A percentile compares a stretch with the other conserved stretches of the same genome.
Evolutionary conservation across 371 early-diverging fungal genomes (phyloP).

Genomic region (Apophysomyces sp.): DNA sequence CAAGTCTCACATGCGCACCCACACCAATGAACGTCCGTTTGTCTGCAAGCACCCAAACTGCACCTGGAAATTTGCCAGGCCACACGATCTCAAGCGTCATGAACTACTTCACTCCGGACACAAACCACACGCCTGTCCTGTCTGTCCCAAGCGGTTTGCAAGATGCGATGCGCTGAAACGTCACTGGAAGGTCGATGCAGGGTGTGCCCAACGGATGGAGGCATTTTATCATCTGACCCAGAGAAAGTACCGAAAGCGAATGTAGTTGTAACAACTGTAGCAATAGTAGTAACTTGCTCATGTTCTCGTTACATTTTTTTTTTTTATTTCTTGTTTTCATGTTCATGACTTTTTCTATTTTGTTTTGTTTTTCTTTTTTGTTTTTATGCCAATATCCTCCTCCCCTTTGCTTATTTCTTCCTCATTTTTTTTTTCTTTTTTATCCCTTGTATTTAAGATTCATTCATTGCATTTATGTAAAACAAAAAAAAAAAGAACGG

Average conservation of each 20-base stretch:
- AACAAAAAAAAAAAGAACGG: neutral
- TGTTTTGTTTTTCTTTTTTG: neutral
- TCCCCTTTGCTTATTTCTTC: neutral
- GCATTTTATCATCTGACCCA: neutral
- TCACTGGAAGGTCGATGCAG: constrained; percentile 52
- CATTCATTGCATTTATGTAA: neutral
- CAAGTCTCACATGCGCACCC: constrained; percentile 71
- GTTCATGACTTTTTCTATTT: neutral
- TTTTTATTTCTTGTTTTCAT: neutral
- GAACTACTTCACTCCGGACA: constrained; percentile 58
- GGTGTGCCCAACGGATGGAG: neutral
- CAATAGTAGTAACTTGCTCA: neutral
- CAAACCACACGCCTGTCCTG: constrained; percentile 56
- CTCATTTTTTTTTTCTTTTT: neutral
- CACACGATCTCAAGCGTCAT: constrained; percentile 81
- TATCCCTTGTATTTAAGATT: neutral
- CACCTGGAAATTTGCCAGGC: constrained; percentile 64
- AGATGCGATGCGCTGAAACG: constrained; percentile 71
- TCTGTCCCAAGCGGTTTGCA: constrained; percentile 69
- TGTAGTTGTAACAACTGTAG: neutral
- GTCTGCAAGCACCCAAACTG: constrained; percentile 55
- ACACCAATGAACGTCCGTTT: constrained; percentile 70
- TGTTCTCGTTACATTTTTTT: neutral
- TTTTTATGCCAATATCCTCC: neutral
- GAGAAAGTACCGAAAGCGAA: neutral